These are phyloP conservation scores for Claviceps pazoutovae DNA, from an alignment of 2,329 filamentous ascomycete species.

Conservation along the genomic window DNA sequence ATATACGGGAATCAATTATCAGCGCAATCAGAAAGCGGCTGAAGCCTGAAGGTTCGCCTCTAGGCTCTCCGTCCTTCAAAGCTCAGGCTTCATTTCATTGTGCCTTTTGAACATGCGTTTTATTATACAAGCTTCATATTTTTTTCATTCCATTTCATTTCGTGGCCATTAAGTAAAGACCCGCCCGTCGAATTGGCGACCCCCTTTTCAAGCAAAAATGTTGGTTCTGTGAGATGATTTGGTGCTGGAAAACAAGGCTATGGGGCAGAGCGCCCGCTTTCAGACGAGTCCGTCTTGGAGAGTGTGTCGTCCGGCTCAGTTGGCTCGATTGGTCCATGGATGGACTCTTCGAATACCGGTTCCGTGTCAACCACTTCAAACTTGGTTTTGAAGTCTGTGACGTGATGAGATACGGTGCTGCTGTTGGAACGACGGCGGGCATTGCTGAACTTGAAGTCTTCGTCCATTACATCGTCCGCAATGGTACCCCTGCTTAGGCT, in stretches of 20 bases:
- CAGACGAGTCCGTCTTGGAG: slow-evolving; percentile 43
- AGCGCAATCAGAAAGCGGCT: no score
- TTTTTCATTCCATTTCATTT: slow-evolving; percentile 12
- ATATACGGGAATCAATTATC: no score
- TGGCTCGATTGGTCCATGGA: slow-evolving; percentile 52
- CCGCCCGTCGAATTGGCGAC: background rate
- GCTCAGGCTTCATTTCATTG: no score
- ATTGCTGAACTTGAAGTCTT: slow-evolving; percentile 71
- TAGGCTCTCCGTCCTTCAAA: no score
- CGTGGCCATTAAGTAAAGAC: background rate
- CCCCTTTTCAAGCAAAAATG: slow-evolving; percentile 1
- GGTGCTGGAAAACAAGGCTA: slow-evolving; percentile 15
- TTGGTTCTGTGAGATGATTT: slow-evolving; percentile 11
- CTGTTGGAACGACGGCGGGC: slow-evolving; percentile 87
- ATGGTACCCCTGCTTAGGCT: slow-evolving; percentile 55
- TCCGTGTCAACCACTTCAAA: slow-evolving; percentile 84
- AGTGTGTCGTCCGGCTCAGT: slow-evolving; percentile 38
- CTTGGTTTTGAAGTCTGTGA: slow-evolving; percentile 85
- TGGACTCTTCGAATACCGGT: slow-evolving; percentile 77
- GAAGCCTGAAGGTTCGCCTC: no score
- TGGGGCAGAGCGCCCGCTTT: slow-evolving; percentile 41
- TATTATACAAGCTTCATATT: slow-evolving; percentile 6
- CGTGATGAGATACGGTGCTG: slow-evolving; percentile 54
- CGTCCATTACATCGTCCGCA: slow-evolving; percentile 74
- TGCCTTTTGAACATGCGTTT: background rate